phyloP scores from a whole-genome alignment of 2,329 filamentous ascomycete species.

The Paracamarosporium sp. region DNA sequence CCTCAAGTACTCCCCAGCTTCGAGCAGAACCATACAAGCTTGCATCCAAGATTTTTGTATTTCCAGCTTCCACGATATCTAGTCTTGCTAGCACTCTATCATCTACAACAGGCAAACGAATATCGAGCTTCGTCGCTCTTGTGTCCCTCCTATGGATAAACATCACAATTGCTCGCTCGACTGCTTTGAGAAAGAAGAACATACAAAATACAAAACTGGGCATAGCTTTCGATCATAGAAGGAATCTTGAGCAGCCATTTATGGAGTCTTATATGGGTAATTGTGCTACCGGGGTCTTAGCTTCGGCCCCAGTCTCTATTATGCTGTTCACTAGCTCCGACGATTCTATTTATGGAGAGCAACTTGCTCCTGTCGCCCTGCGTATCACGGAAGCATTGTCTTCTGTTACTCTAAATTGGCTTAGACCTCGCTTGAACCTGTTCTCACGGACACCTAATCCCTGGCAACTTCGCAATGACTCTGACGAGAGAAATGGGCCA shows the following conservation, averaged over 20 bases:
- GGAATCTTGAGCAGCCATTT: constrained; percentile 8
- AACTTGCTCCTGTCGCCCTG: constrained; percentile 1
- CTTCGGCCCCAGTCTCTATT: background rate
- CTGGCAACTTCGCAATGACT: constrained; percentile 6
- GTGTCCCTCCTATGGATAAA: constrained; percentile 26
- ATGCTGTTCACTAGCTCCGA: constrained; percentile 1
- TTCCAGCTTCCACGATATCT: constrained; percentile 5
- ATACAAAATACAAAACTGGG: constrained; percentile 16
- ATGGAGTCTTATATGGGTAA: constrained; percentile 15
- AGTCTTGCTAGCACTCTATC: constrained; percentile 3
- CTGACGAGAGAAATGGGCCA: constrained; percentile 23
- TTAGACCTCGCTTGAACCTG: constrained; percentile 14
- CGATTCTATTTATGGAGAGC: background rate
- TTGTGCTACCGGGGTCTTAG: constrained; percentile 11
- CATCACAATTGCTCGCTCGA: constrained; percentile 21
- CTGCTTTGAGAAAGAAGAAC: background rate
- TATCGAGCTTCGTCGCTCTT: constrained; percentile 24
- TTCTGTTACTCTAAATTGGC: constrained; percentile 10
- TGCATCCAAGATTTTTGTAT: constrained; percentile 11
- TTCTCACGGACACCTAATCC: constrained; percentile 8
- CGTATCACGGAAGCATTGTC: background rate
- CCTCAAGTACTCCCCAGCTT: background rate
- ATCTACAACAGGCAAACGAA: background rate
- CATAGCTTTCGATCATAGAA: constrained; percentile 23
- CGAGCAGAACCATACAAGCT: constrained; percentile 11